A percentile compares a stretch with the other conserved stretches of the same genome.
Conservation (phyloP, 2,329 filamentous ascomycete species). For the Septoria linicola region DNA sequence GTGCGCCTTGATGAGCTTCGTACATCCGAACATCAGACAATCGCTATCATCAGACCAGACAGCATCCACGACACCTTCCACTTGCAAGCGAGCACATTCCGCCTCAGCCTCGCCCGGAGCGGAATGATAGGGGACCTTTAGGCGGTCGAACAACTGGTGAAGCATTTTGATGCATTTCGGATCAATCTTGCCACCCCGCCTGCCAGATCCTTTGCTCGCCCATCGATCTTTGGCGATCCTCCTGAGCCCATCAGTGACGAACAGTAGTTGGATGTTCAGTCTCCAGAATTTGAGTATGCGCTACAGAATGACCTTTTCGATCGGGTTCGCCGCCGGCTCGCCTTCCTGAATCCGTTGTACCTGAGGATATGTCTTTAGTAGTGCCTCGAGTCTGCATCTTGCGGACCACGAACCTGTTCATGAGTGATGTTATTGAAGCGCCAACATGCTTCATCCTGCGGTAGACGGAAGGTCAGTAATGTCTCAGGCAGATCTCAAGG, state of each 20-base stretch:
- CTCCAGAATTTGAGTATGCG: conserved; percentile 48
- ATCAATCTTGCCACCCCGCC: conserved; percentile 37
- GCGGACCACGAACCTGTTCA: conserved; percentile 17
- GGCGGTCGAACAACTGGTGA: conserved; percentile 40
- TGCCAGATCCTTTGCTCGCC: conserved; percentile 37
- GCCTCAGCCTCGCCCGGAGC: conserved; percentile 50
- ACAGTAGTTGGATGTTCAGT: conserved; percentile 53
- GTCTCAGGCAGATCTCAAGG: too few relatives aligned
- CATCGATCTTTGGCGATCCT: conserved; percentile 32
- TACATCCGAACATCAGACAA: conserved; percentile 50
- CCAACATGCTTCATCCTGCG: conserved; percentile 48
- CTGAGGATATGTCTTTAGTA: conserved; percentile 8
- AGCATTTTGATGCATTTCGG: conserved; percentile 37
- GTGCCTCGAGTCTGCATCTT: not conserved
- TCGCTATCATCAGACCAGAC: conserved; percentile 52
- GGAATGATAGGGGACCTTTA: conserved; percentile 46
- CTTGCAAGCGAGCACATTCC: conserved; percentile 49
- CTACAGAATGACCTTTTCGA: conserved; percentile 45
- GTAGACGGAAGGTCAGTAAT: too few relatives aligned
- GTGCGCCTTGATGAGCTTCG: conserved; percentile 40
- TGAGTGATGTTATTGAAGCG: conserved; percentile 45
- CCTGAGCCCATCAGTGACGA: conserved; percentile 56
- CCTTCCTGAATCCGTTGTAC: conserved; percentile 40
- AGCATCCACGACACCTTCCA: conserved; percentile 48
- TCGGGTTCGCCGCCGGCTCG: conserved; percentile 41